Evolutionary conservation across 208 protist species (phyloP), one percentile per base, ranked within the genome.

Genomic region (Crithidia bombi): DNA sequence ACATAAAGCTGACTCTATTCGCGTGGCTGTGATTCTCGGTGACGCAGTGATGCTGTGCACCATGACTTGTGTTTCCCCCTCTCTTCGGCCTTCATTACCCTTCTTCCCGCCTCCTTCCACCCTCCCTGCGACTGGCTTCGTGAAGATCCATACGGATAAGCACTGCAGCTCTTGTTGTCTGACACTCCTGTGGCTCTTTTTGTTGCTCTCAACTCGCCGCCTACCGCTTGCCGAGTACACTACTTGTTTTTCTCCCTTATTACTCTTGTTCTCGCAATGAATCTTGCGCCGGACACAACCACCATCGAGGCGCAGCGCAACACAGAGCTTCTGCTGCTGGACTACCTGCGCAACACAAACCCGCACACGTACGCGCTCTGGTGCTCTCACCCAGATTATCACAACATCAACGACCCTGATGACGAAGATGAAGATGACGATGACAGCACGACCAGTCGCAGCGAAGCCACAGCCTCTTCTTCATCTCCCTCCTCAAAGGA

Each of bases 301-400:
- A 90, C 83, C 3, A 81, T 76, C 25, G 55, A 62, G 35, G 73
- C 76, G 23, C 87, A 92, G 75, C 78, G 87, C 52, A 80, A 81
- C 35, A 82, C 83, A 14, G 87, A 92, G 65, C 69, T 89, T 30
- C 58, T 70, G 15, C 63, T 92, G 55, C 72, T 92, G n/a, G 55
- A 72, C 17, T 80, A 85, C 26, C 62, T 90, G n/a, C 62, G 63
- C 36, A 39, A 62, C 21, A 80, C 86, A 46, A 73, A 78, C 38
- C 79, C 82, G 2, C 73, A 86, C 23, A 65, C 84, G 11, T 63
- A 82, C 69, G 69, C 69, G 0, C 67, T 92, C n/a, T 88, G 83
- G 82, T 26, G 69, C 19, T 43, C 33, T 12, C 83, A 87, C 61
- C 75, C 79, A 5, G 52, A 67, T 12, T 23, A 39, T 26, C 21